phyloP scores from a whole-genome alignment of 2,329 filamentous ascomycete species.

The Cucurbitaria berberidis region DNA sequence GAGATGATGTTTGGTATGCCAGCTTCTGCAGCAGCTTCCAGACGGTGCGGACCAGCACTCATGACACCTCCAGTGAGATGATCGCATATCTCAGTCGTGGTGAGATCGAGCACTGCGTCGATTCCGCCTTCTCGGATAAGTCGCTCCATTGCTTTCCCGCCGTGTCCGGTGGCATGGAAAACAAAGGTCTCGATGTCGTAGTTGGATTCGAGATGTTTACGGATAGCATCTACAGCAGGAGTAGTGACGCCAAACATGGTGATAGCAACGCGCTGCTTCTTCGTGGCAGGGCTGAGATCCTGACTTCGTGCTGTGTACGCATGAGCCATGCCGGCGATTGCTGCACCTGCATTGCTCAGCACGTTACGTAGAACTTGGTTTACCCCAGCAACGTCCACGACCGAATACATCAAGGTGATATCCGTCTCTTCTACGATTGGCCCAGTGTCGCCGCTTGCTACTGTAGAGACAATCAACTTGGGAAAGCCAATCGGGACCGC shows the following conservation, averaged over 20 bases:
- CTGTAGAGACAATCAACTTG: constrained; percentile 73
- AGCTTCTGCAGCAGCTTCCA: constrained; percentile 62
- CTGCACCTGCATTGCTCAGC: constrained; percentile 67
- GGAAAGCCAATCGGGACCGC: constrained; percentile 69
- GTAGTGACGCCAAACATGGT: constrained; percentile 81
- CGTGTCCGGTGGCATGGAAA: constrained; percentile 73
- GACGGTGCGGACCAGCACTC: constrained; percentile 62
- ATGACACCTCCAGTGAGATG: constrained; percentile 68
- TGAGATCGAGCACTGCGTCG: constrained; percentile 72
- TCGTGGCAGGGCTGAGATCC: constrained; percentile 12
- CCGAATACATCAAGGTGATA: constrained; percentile 72
- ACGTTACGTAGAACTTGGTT: constrained; percentile 66
- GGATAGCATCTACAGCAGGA: constrained; percentile 64
- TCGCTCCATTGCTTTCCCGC: constrained; percentile 72
- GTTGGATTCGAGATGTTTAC: constrained; percentile 52
- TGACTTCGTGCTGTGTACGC: constrained; percentile 46
- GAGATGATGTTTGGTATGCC: constrained; percentile 65
- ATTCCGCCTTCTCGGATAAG: constrained; percentile 64
- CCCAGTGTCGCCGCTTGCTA: constrained; percentile 70
- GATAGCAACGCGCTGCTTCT: constrained; percentile 63
- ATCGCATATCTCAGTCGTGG: constrained; percentile 71
- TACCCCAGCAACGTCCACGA: constrained; percentile 72
- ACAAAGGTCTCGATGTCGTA: constrained; percentile 64
- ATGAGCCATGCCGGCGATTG: constrained; percentile 64
- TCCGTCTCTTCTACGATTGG: constrained; percentile 72